Evolutionary conservation across 768 basidiomycete genomes (phyloP).

Genomic region (Sutorius australiensis): DNA sequence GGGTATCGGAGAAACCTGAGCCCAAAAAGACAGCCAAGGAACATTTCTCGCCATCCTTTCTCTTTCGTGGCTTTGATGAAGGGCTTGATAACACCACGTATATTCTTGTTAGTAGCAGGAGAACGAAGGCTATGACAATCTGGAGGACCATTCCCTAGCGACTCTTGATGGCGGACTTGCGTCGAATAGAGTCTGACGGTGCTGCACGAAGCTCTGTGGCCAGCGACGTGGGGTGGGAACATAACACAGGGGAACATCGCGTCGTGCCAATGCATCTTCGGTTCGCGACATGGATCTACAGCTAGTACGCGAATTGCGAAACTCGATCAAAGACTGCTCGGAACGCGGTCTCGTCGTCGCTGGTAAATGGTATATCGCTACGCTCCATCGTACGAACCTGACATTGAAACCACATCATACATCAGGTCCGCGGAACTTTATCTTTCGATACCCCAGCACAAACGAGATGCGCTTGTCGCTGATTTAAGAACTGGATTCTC

Average conservation of each 20-base stretch:
- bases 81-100: slow-evolving; percentile 15
- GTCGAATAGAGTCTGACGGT: background rate
- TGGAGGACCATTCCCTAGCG: slow-evolving; percentile 15
- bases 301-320: slow-evolving; percentile 53
- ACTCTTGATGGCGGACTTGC: background rate
- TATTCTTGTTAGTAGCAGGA: slow-evolving; percentile 19
- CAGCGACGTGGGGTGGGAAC: slow-evolving; percentile 14
- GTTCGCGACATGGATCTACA: slow-evolving; percentile 41
- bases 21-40: slow-evolving; percentile 85
- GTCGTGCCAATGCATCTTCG: background rate
- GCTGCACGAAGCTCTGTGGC: background rate
- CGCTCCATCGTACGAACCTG: slow-evolving; percentile 5
- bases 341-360: slow-evolving; percentile 67
- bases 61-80: slow-evolving; percentile 11
- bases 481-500: slow-evolving; percentile 39
- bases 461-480: slow-evolving; percentile 35
- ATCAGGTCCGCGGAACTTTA: slow-evolving; percentile 75
- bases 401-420: slow-evolving; percentile 15
- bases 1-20: slow-evolving; percentile 58
- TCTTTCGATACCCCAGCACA: slow-evolving; percentile 51
- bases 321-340: slow-evolving; percentile 67
- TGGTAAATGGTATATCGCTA: slow-evolving; percentile 64
- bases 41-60: slow-evolving; percentile 31
- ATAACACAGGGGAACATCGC: background rate
- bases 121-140: background rate